Evolutionary conservation across 495 filamentous ascomycete genomes (phyloP).

Genomic region (Pyronema omphalodes): DNA sequence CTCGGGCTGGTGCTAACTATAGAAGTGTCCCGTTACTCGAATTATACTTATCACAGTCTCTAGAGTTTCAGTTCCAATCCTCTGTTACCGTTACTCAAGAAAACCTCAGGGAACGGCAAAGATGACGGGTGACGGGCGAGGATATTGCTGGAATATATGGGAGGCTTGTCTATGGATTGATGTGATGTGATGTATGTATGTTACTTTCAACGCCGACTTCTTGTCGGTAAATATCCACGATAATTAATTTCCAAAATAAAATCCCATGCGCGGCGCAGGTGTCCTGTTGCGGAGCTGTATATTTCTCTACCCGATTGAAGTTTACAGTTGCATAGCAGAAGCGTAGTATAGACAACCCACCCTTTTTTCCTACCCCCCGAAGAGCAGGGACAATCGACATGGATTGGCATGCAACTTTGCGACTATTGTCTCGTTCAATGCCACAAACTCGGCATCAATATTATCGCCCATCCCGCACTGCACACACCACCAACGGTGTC

Average conservation of each 20-base stretch:
- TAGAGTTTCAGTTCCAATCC: neutral
- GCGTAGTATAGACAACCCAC: too few species aligned
- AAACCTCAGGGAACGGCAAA: neutral
- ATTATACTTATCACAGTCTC: neutral
- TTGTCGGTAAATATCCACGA: too few species aligned
- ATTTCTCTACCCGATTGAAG: neutral
- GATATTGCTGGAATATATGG: neutral
- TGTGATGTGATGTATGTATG: neutral
- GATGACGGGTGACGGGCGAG: neutral
- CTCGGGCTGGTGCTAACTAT: too few species aligned
- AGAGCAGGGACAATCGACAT: neutral
- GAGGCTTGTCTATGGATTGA: too few species aligned
- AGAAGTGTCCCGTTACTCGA: too few species aligned
- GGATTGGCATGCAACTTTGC: neutral
- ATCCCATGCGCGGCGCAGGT: neutral
- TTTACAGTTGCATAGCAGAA: neutral
- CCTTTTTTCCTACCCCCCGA: neutral
- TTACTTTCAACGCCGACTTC: neutral
- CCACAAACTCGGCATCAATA: constrained; percentile 2
- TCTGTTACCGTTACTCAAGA: neutral
- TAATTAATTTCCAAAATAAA: neutral
- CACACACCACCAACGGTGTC: neutral
- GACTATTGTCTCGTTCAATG: neutral
- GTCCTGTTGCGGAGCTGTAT: neutral
- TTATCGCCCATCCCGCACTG: constrained; percentile 3